A percentile compares a stretch with the other conserved stretches of the same genome.
These are phyloP conservation scores for Sarocladium kiliense DNA, from an alignment of 2,329 filamentous ascomycete genomes.

Conservation along the genomic window DNA sequence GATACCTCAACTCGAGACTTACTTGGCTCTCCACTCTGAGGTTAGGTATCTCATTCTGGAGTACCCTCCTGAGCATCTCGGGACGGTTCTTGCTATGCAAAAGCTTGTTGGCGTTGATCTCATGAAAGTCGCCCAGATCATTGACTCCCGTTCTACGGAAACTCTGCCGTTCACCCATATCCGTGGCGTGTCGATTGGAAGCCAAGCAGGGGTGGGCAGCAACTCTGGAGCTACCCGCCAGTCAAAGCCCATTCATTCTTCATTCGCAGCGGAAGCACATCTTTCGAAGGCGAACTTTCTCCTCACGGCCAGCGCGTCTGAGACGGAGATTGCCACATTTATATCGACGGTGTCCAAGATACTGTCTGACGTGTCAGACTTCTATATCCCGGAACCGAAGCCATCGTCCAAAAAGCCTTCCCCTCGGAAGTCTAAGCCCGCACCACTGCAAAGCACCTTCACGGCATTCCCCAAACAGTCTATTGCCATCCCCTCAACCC, in stretches of 20 bases:
- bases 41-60: constrained; percentile 55
- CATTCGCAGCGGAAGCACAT: constrained; percentile 20
- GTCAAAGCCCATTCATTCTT: not conserved
- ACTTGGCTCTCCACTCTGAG: constrained; percentile 46
- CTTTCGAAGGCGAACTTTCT: constrained; percentile 52
- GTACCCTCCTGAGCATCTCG: constrained; percentile 51
- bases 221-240: not conserved
- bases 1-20: constrained; percentile 56
- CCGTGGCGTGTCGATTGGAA: constrained; percentile 27
- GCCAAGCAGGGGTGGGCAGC: constrained; percentile 15
- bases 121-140: constrained; percentile 54
- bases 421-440: constrained; percentile 18
- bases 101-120: constrained; percentile 49
- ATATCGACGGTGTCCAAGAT: constrained; percentile 47
- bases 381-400: constrained; percentile 37
- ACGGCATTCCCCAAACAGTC: constrained; percentile 25
- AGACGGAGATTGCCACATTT: constrained; percentile 48
- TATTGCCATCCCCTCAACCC: constrained; percentile 12
- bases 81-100: constrained; percentile 53
- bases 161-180: constrained; percentile 33
- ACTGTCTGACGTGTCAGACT: constrained; percentile 24
- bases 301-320: constrained; percentile 48
- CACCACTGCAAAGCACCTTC: constrained; percentile 23
- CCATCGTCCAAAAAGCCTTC: constrained; percentile 14
- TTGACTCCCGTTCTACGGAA: constrained; percentile 37